A percentile compares a stretch with the other conserved stretches of the same genome.
Conservation (phyloP, 495 filamentous ascomycete species). For the Lasiosphaeria hispida region DNA sequence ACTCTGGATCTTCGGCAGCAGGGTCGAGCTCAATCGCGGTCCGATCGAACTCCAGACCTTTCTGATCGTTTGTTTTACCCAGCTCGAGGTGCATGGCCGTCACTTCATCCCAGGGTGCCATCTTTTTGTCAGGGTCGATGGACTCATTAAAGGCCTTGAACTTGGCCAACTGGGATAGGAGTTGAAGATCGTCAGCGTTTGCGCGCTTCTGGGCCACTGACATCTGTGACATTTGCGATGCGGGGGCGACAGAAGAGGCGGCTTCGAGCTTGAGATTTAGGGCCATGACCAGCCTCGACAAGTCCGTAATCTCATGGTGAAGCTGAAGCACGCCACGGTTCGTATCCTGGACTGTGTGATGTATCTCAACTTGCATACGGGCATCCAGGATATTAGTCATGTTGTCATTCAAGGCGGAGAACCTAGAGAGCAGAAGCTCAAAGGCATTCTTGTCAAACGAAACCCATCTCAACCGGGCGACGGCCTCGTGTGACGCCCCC, state of each 20-base stretch:
- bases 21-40: conserved; percentile 30
- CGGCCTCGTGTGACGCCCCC: conserved; percentile 30
- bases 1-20: conserved; percentile 27
- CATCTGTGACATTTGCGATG: conserved; percentile 27
- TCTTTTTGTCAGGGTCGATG: conserved; percentile 33
- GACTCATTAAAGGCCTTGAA: conserved; percentile 50
- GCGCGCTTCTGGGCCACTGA: conserved; percentile 28
- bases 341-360: conserved; percentile 44
- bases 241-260: conserved; percentile 12
- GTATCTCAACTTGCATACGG: conserved; percentile 43
- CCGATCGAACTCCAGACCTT: conserved; percentile 32
- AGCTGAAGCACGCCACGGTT: conserved; percentile 45
- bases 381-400: conserved; percentile 46
- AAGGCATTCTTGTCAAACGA: conserved; percentile 45
- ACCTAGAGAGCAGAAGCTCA: conserved; percentile 38
- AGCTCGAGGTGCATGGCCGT: conserved; percentile 35
- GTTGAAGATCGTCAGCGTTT: conserved; percentile 34
- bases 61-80: conserved; percentile 26
- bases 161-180: conserved; percentile 42
- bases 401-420: conserved; percentile 42
- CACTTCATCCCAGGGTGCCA: conserved; percentile 26
- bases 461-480: conserved; percentile 37
- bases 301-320: conserved; percentile 40
- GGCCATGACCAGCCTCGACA: conserved; percentile 41
- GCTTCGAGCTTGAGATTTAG: conserved; percentile 34